Base-by-base conservation (phyloP, 495 filamentous ascomycete species). In the Echria macrotheca region DNA sequence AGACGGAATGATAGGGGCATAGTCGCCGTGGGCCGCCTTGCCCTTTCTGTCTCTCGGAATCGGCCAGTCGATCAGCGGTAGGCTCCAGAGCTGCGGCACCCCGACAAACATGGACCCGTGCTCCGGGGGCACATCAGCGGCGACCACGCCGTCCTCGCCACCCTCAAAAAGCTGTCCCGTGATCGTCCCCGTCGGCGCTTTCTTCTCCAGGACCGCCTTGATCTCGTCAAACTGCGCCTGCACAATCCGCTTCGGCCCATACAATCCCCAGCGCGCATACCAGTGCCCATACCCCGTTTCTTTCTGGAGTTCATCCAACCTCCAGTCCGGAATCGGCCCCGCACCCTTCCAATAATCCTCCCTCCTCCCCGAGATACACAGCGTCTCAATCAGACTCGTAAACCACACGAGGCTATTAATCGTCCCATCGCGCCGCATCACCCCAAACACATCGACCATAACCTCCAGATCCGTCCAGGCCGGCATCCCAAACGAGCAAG, bases 141-240 rank as follows among this genome's bases (percentile, higher is more conserved):
- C 69, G 19, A 73, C 68, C 9, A 76, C 55, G 10, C 63, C 71
- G 9, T 67, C 56, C 21, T 69, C 57, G 5, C 64, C 65, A n/a
- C n/a, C n/a, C 0, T 54, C 61, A 46, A 69, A 74, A 15, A 74
- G 47, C 0, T 60, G 41, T 7, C 67, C 66, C 8, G 49, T 56
- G 17, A 73, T 60, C 18, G 54, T 55, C 3, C 73, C 72, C 10
- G 47, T 61, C 0, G 71, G 71, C 26, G 65, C 64, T 32, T 61
- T 56, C 43, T 49, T 50, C 2, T 52, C 44, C 12, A 65, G 39
- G 2, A 70, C 56, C 1, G 56, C 61, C 53, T 68, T 66, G 32
- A 76, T 58, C 55, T 74, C 70, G 25, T 71, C 61, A 31, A 68
- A 72, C 45, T 73, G 71, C 26, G 73, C 73, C 56, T 73, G 58